Evolutionary conservation across 2,329 filamentous ascomycete genomes (phyloP), one percentile per base, ranked within the genome.

Genomic region (Hymenoscyphus albidus): DNA sequence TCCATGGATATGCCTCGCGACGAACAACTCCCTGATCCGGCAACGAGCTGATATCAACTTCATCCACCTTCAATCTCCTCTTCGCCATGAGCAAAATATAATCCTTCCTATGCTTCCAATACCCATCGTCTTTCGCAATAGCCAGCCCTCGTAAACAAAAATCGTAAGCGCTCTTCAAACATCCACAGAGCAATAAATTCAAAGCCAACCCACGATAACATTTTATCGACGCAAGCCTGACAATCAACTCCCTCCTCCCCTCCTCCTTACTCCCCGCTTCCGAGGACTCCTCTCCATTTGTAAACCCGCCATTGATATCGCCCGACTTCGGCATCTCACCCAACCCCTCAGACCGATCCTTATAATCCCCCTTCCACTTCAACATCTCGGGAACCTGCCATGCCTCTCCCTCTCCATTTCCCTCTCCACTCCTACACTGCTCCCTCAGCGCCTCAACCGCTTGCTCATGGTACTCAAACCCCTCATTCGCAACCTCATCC

Each of bases 381-480:
- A 87, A 76, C 14, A 85, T 78, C 18, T 80, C 78, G 4, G 81
- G 80, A 6, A 80, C 65, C 59, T 7, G 64, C 71, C 62, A 64
- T 9, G 31, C 48, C 6, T 54, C 48, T 10, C 5, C 18, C 7
- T 54, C 48, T 2, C 48, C 48, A 54, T 35, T 10, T 10, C 38
- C 31, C 12, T 40, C 61, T 27, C 39, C 31, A 12, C 35, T 14
- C 31, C 32, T 7, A 38, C 65, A 65, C 16, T 68, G 65, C 9
- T 56, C 39, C 22, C 64, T 60, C 40, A 76, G 62, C 5, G 72
- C 64, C 35, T 85, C 83, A 6, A 82, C 70, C 9, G 88, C 88
- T 70, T 85, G 79, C 16, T 92, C 87, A 74, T 95, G 89, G 72
- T 93, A 96, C 76, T 97, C 92, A 70, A 91, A 93, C 48, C 86